Evolutionary conservation across 2,329 filamentous ascomycete genomes (phyloP).

Genomic region (Xylariaceae sp.): DNA sequence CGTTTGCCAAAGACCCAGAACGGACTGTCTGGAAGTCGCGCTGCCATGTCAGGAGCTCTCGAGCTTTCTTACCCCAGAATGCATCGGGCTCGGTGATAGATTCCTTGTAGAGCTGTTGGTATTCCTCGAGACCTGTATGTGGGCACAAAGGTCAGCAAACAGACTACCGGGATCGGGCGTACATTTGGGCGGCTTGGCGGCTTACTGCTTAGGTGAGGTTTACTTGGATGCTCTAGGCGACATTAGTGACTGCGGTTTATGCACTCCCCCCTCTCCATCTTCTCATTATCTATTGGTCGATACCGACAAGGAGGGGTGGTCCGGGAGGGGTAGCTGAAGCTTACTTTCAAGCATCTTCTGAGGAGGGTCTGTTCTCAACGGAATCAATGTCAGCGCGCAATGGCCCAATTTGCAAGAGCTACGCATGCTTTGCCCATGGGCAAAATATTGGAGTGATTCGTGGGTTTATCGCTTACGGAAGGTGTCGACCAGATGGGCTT

Average conservation of each 20-base stretch:
- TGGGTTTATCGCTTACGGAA: conserved; percentile 47
- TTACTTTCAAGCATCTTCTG: conserved; percentile 63
- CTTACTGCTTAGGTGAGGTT: conserved; percentile 62
- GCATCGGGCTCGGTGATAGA: conserved; percentile 84
- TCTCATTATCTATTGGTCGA: not conserved
- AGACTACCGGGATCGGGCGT: not conserved
- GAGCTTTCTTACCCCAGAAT: conserved; percentile 84
- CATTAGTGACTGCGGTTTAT: conserved; percentile 23
- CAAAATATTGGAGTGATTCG: not conserved
- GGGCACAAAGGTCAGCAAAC: conserved; percentile 22
- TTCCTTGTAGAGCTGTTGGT: conserved; percentile 66
- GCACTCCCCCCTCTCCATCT: not conserved
- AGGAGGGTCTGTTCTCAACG: conserved; percentile 53
- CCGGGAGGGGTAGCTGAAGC: conserved; percentile 23
- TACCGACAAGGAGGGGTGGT: not conserved
- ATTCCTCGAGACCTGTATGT: conserved; percentile 55
- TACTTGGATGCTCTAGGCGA: conserved; percentile 59
- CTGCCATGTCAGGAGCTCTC: conserved; percentile 86
- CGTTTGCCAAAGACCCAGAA: conserved; percentile 67
- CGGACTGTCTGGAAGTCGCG: conserved; percentile 87
- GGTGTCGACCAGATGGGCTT: conserved; percentile 73
- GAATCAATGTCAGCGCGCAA: conserved; percentile 23
- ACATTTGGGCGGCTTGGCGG: conserved; percentile 13
- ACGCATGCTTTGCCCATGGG: not conserved
- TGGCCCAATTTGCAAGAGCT: not conserved